Base-by-base conservation (phyloP, 129 eudicot species). In the Calendula officinalis region DNA sequence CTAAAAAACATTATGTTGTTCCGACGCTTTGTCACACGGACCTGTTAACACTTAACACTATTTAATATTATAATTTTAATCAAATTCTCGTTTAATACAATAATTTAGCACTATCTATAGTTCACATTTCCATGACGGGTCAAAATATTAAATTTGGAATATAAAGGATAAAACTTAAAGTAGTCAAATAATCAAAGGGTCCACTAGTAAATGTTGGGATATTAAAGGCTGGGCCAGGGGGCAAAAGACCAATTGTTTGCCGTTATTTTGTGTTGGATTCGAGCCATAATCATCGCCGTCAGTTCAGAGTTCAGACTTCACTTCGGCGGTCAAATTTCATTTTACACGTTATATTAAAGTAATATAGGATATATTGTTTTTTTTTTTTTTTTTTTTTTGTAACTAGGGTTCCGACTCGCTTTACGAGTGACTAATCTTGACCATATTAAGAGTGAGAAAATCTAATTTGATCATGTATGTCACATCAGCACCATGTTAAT, bases 221-320 rank as follows among this genome's bases (percentile, higher is more conserved):
- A 15, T 40, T 49, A 39, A 45, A 0, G 61, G 39, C 52, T 40
- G 68, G 76, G 67, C 37, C 60, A 50, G 36, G 11, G 70, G 70
- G 37, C 50, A 50, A 59, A 12, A 43, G 56, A 44, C 73, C 55
- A 42, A 69, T 70, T 59, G 57, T 35, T 45, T 0, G 30, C 27
- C 45, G 58, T 33, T 34, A 35, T 64, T 34, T 7, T 59, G 66
- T 69, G 16, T 37, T 69, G 69, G 68, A 71, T 71, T 71, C 27
- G 8, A 48, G 76, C 49, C 62, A 37, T 34, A 70, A 60, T 70
- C 68, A 49, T 49, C 60, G 75, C 62, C 68, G 68, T 12, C 60
- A 70, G 56, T 70, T 70, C 30, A 33, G 68, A 70, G 16, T 70
- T 37, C 12, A 51, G 13, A 22, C 34, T 55, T 7, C 55, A 67